Conservation (phyloP, 495 filamentous ascomycete genomes). For the Neurospora africana region DNA sequence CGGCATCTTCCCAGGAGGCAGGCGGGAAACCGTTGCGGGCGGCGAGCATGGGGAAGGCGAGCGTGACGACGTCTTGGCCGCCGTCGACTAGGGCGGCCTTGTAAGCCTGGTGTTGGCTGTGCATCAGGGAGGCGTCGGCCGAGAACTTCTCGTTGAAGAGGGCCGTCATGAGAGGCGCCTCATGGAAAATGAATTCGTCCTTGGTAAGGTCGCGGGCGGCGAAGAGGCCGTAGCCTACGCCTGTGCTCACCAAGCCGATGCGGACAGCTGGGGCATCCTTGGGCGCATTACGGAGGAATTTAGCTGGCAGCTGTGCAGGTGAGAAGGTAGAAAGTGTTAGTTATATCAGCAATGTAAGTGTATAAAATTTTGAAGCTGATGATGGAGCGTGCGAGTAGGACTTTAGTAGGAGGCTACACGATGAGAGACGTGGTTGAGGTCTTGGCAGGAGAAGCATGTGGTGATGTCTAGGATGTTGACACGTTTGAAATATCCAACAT, state of each 20-base stretch:
- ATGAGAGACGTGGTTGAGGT: not conserved
- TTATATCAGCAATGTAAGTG: not conserved
- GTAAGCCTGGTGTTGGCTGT: conserved; percentile 7
- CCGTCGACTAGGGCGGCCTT: not conserved
- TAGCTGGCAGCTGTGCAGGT: conserved; percentile 5
- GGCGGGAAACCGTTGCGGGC: conserved; percentile 4
- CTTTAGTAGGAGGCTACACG: not conserved
- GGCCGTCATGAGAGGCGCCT: conserved; percentile 15
- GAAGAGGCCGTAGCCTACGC: conserved; percentile 21
- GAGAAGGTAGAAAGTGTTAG: not conserved
- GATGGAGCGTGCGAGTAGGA: not conserved
- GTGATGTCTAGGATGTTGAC: not conserved
- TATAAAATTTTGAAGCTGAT: not conserved
- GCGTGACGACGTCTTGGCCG: not conserved
- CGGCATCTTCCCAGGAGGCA: not conserved
- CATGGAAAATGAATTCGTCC: conserved; percentile 20
- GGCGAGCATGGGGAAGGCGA: conserved; percentile 12
- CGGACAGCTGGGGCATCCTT: conserved; percentile 9
- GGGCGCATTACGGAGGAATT: conserved; percentile 6
- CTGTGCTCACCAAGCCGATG: conserved; percentile 11
- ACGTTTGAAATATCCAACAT: not conserved
- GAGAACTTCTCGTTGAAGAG: conserved; percentile 13
- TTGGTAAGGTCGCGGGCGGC: conserved; percentile 14
- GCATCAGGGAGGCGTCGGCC: conserved; percentile 3
- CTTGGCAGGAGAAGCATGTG: not conserved